A percentile compares a stretch with the other conserved stretches of the same genome.
Conservation (phyloP, 2,329 filamentous ascomycete genomes). For the Aspergillus flavus region DNA sequence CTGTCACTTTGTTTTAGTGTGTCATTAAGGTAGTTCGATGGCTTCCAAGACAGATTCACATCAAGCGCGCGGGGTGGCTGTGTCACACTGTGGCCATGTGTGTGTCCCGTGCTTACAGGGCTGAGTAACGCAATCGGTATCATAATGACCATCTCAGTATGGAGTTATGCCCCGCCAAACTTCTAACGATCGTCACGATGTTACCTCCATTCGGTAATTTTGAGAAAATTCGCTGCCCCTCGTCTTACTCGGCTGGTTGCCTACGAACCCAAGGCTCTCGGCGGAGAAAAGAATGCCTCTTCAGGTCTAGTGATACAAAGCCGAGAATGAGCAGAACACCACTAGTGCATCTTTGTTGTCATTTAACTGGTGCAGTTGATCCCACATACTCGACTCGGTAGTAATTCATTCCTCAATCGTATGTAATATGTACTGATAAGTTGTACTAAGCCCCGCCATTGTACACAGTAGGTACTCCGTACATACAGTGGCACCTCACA, state of each 20-base stretch:
- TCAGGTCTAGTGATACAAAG: not conserved
- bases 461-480: not conserved
- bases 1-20: not conserved
- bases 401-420: not conserved
- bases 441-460: not conserved
- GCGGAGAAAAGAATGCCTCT: not conserved
- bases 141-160: not conserved
- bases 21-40: not conserved
- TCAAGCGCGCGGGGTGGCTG: constrained; percentile 9
- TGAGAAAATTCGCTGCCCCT: constrained; percentile 6
- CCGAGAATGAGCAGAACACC: not conserved
- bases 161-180: not conserved
- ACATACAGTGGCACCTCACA: not conserved
- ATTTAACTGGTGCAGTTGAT: not conserved
- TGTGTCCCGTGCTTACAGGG: constrained; percentile 12
- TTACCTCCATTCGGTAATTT: constrained; percentile 5
- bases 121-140: constrained; percentile 7
- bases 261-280: not conserved
- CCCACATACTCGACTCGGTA: not conserved
- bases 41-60: not conserved
- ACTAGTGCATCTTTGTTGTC: not conserved
- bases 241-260: not conserved
- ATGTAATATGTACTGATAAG: not conserved
- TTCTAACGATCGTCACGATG: not conserved
- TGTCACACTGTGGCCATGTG: constrained; percentile 1